Evolutionary conservation across 176 grass and related monocot species (phyloP), one percentile per base, ranked within the genome.

Genomic region (Calamus simplicifolius): DNA sequence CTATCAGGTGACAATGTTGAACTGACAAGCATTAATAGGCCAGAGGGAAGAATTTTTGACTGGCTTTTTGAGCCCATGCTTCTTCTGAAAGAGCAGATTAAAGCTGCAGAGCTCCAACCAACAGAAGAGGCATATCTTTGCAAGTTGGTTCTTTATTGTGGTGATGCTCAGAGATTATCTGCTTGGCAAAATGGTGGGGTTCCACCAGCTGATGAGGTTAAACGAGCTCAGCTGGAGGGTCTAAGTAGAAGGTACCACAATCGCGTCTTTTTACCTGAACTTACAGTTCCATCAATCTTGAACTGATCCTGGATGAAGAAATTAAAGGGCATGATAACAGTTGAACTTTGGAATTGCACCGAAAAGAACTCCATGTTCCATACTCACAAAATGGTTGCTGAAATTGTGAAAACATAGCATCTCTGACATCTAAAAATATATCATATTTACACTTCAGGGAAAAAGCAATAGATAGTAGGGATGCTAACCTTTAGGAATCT

Each of bases 31-130:
- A 16, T 70, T 59, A 70, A 70, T 59, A 70, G 68, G 43, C 68
- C 68, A 29, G 68, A 70, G 19, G 68, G 68, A 51, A 70, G 19
- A 50, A 19, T 70, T 70, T 70, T 70, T 50, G 68, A 70, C 55
- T 70, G 68, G 68, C 16, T 70, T 70, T 70, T 70, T 30, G 68
- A 70, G 54, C 68, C 68, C 25, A 70, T 70, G 68, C 55, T 50
- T 59, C 3, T 59, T 28, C 14, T 70, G 21, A 70, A 70, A 59
- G 56, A 70, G 48, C 68, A 70, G 25, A 59, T 70, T 19, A 59
- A 23, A 29, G 43, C 35, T 10, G 15, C 38, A 59, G 48, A 70
- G 16, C 48, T 70, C 18, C 17, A 59, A 16, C 48, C 56, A 59
- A 27, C 16, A 19, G 68, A 70, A 59, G 55, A 70, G 38, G 55